A percentile compares a stretch with the other conserved stretches of the same genome.
These are phyloP conservation scores for Epicoccum sorghinum DNA, from an alignment of 2,329 filamentous ascomycete genomes.

Conservation along the genomic window DNA sequence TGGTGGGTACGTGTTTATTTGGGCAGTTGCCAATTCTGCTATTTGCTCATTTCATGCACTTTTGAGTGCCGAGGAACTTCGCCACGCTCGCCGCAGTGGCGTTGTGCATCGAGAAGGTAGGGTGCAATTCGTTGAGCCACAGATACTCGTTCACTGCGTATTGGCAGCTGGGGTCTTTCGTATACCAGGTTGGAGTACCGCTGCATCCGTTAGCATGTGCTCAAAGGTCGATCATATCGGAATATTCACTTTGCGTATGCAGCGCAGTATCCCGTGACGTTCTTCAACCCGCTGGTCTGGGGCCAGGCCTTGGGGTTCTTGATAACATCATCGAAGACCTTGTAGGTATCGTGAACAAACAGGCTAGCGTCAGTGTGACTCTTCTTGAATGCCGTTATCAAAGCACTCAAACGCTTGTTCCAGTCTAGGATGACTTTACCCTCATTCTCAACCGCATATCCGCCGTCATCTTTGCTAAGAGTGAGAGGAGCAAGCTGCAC, in stretches of 20 bases:
- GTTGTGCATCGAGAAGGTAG: constrained; percentile 68
- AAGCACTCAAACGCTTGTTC: constrained; percentile 54
- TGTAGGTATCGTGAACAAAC: constrained; percentile 61
- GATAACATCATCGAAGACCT: constrained; percentile 59
- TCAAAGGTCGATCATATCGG: background rate
- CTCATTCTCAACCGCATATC: constrained; percentile 38
- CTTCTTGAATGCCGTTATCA: constrained; percentile 51
- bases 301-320: constrained; percentile 57
- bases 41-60: background rate
- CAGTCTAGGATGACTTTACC: constrained; percentile 57
- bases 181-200: constrained; percentile 49
- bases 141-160: constrained; percentile 67
- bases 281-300: constrained; percentile 60
- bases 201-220: constrained; percentile 20
- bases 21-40: too few species aligned
- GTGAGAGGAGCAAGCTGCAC: constrained; percentile 61
- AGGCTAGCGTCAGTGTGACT: constrained; percentile 49
- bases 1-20: too few species aligned
- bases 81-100: constrained; percentile 57
- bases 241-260: constrained; percentile 57
- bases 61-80: constrained; percentile 22
- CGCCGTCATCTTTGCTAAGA: constrained; percentile 44
- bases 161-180: constrained; percentile 54
- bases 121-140: constrained; percentile 68
- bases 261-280: constrained; percentile 62